Conservation (phyloP, 2,329 filamentous ascomycete species). For the Tolypocladium capitatum region DNA sequence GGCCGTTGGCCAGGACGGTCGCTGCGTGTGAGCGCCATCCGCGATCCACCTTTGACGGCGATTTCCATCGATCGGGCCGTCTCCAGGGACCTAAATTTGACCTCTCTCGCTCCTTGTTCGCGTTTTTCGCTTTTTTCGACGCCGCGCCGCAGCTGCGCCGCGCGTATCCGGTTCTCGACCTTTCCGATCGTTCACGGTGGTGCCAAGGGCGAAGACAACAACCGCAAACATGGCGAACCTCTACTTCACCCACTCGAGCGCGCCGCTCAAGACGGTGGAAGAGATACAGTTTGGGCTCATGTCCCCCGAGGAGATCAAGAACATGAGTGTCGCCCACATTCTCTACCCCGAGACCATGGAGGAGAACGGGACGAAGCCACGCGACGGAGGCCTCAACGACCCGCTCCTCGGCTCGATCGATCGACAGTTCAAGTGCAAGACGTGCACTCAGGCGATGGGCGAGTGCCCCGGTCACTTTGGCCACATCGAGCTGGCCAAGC, state of each 20-base stretch:
- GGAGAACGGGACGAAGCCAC: conserved; percentile 80
- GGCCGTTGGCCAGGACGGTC: conserved; percentile 32
- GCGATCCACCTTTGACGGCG: conserved; percentile 16
- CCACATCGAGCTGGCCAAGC: conserved; percentile 93
- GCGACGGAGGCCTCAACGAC: conserved; percentile 86
- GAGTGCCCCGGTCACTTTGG: conserved; percentile 97
- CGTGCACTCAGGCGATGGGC: conserved; percentile 88
- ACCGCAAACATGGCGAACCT: conserved; percentile 73
- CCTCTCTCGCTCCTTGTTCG: conserved; percentile 9
- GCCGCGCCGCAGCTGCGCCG: conserved; percentile 6
- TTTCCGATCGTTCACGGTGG: conserved; percentile 8
- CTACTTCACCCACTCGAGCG: conserved; percentile 80
- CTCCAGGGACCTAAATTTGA: conserved; percentile 11
- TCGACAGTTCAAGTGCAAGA: conserved; percentile 87
- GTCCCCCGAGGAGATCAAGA: conserved; percentile 97
- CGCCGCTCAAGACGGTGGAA: conserved; percentile 92
- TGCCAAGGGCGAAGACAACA: background rate
- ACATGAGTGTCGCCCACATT: conserved; percentile 93
- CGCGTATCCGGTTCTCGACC: conserved; percentile 6
- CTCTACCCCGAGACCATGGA: conserved; percentile 99
- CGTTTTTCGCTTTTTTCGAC: conserved; percentile 9
- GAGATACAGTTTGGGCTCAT: conserved; percentile 98
- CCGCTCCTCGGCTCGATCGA: conserved; percentile 94
- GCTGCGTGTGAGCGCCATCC: conserved; percentile 29
- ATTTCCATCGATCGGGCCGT: conserved; percentile 19